These are phyloP conservation scores for Aspergillus kassunensis DNA, from an alignment of 495 filamentous ascomycete species.

Conservation along the genomic window DNA sequence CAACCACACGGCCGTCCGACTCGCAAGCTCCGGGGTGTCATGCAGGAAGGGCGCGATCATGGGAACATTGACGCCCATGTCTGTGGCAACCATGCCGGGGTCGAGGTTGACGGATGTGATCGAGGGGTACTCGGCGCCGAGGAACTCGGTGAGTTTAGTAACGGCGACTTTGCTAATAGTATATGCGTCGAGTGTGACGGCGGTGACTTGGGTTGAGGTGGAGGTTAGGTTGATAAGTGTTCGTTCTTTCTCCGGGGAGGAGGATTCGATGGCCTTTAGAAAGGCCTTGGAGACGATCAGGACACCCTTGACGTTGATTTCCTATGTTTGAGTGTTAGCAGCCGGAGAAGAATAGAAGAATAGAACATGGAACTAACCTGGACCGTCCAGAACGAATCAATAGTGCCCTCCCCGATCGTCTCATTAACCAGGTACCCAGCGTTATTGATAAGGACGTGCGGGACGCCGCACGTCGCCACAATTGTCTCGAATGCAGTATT, in stretches of 20 bases:
- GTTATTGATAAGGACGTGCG: too few species aligned
- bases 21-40: conserved; percentile 25
- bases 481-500: too few species aligned
- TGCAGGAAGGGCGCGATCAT: neutral
- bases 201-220: neutral
- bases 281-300: conserved; percentile 30
- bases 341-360: too few species aligned
- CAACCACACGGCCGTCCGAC: conserved; percentile 38
- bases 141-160: conserved; percentile 23
- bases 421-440: too few species aligned
- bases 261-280: conserved; percentile 27
- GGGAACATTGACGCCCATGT: conserved; percentile 17
- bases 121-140: conserved; percentile 31
- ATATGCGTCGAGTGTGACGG: neutral
- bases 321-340: too few species aligned
- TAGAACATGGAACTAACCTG: too few species aligned
- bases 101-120: conserved; percentile 35
- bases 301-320: too few species aligned
- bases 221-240: neutral
- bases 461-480: too few species aligned
- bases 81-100: conserved; percentile 37
- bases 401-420: too few species aligned
- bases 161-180: conserved; percentile 25
- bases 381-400: too few species aligned
- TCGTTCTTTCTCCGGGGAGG: neutral